Base-by-base conservation (phyloP, 2,329 filamentous ascomycete genomes). In the Nakataea oryzae region DNA sequence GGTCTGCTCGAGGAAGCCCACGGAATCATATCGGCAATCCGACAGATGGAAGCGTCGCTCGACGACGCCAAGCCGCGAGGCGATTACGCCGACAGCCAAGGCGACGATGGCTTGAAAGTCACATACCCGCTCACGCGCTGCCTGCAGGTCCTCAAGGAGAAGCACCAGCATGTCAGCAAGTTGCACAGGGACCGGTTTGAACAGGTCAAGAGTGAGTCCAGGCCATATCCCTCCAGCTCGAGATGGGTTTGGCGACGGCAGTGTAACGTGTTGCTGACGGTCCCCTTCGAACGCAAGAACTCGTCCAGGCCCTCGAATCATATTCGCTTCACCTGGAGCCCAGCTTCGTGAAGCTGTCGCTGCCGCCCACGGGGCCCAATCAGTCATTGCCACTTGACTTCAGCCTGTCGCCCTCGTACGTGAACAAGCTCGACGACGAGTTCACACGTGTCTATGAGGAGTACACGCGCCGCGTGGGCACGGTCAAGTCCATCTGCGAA, bases 401-500 rank as follows among this genome's bases (percentile, higher is more conserved):
- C 73, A 93, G 97, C 70, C 85, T 99, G n/a, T 97, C 93, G 0
- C 86, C 90, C 0, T 82, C 88, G 5, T 99, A 97, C 70, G 90
- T 97, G 61, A 85, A 90, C 65, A 86, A 88, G 63, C 84, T 99
- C 26, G 93, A 99, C 72, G 81, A 83, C 61, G 95, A 99, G 74
- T 99, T 97, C 71, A 91, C 91, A 13, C 86, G 92, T 64, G 91
- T 99, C 26, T 97, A 97, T 74, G 92, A 97, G 70, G 96, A 99
- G 77, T 99, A 97, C 75, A 91, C 88, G 56, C 89, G 87, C 67
- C 90, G 95, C 58, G 81, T 96, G 57, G 82, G 83, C 32, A 85
- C 84, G 0, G 92, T 97, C 17, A 86, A 91, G 73, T 76, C 86
- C 26, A 75, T 91, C 3, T 87, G 86, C 54, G 90, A 96, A 69